Evolutionary conservation across 139 green algal genomes (phyloP).

Genomic region (Chlorella sp.): DNA sequence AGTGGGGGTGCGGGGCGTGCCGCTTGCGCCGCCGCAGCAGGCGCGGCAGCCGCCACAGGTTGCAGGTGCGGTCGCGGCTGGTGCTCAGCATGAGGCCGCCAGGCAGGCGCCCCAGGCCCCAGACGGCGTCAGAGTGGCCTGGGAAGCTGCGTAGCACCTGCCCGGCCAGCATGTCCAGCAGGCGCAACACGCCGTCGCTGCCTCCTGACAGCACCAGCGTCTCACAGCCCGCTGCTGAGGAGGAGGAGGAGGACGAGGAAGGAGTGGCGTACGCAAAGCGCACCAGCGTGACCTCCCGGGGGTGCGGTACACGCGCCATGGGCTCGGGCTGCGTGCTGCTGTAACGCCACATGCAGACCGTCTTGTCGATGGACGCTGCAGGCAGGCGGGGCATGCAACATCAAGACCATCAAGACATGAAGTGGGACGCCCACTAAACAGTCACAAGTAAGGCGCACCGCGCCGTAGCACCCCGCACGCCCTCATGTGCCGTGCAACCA

Average conservation of each 20-base stretch:
- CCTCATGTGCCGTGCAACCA: too few relatives aligned
- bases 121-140: neutral
- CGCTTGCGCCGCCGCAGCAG: too few relatives aligned
- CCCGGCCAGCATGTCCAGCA: neutral
- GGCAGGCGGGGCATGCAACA: neutral
- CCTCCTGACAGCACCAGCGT: neutral
- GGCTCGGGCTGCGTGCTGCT: neutral
- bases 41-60: neutral
- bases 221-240: too few relatives aligned
- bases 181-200: neutral
- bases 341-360: constrained; percentile 14
- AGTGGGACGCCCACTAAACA: too few relatives aligned
- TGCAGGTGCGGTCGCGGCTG: neutral
- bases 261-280: constrained; percentile 9
- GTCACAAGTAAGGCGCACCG: too few relatives aligned
- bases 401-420: too few relatives aligned
- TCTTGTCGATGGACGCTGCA: constrained; percentile 16
- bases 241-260: too few relatives aligned
- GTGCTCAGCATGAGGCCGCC: neutral
- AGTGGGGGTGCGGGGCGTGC: too few relatives aligned
- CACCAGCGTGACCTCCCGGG: constrained; percentile 14
- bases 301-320: constrained; percentile 8
- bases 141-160: neutral
- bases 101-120: neutral
- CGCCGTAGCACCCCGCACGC: too few relatives aligned